Evolutionary conservation across 257 asterid genomes (phyloP).

Genomic region (Orobanche coerulescens): DNA sequence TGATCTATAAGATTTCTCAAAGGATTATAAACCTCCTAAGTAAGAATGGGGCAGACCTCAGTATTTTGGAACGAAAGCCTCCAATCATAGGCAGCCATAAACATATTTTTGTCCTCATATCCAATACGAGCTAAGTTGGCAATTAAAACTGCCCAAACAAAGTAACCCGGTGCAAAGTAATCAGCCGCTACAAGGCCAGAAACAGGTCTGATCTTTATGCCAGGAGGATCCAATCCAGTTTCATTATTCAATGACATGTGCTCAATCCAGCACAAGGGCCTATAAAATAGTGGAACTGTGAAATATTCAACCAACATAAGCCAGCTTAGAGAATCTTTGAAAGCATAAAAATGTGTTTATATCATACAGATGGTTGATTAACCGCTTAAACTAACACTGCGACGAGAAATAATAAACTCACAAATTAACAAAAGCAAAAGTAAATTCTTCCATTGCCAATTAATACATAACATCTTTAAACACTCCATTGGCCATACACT

Average conservation of each 20-base stretch:
- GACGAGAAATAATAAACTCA: background rate
- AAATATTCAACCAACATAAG: constrained; percentile 4
- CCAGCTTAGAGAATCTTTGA: background rate
- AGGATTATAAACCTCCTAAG: constrained; percentile 10
- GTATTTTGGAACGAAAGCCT: constrained; percentile 78
- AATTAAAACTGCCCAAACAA: constrained; percentile 80
- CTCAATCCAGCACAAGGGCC: constrained; percentile 83
- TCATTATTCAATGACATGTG: constrained; percentile 78
- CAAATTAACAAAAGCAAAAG: background rate
- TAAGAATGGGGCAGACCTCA: constrained; percentile 46
- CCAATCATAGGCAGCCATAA: constrained; percentile 91
- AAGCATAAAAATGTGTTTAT: constrained; percentile 11
- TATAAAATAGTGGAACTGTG: constrained; percentile 24
- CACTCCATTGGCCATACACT: constrained; percentile 7
- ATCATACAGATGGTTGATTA: background rate
- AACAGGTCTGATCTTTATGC: constrained; percentile 69
- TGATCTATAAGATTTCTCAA: background rate
- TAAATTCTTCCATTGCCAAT: background rate
- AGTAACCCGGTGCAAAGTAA: constrained; percentile 80
- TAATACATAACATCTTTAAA: background rate
- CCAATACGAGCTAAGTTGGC: constrained; percentile 85
- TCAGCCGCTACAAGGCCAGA: constrained; percentile 88
- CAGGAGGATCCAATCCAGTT: constrained; percentile 78
- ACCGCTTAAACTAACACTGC: background rate
- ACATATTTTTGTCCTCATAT: constrained; percentile 82